Conservation (phyloP, 345 rosid genomes). For the Euphorbia lathyris region DNA sequence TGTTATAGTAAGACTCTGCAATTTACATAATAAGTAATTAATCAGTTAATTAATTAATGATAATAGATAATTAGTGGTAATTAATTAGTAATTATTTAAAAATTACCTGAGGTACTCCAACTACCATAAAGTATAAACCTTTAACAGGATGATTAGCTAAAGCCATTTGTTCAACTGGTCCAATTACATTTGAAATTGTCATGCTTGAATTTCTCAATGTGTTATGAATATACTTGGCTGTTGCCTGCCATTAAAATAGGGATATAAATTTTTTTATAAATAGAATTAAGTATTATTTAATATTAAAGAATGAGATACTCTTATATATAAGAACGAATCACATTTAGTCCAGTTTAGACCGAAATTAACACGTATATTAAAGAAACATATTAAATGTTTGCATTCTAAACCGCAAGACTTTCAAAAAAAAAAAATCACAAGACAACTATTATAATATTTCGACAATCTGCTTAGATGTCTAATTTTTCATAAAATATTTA, state of each 20-base stretch:
- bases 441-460: no score
- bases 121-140: constrained; percentile 43
- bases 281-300: no score
- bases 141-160: constrained; percentile 45
- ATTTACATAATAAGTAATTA: not conserved
- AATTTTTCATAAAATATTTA: no score
- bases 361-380: no score
- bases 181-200: constrained; percentile 44
- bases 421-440: no score
- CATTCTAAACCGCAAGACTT: no score
- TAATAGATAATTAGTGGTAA: not conserved
- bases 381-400: no score
- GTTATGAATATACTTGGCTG: constrained; percentile 32
- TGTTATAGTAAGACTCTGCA: constrained; percentile 13
- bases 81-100: not conserved
- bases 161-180: constrained; percentile 44
- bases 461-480: no score
- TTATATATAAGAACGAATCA: no score
- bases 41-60: not conserved
- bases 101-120: constrained; percentile 24
- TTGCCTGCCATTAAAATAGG: constrained; percentile 17
- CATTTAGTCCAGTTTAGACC: no score
- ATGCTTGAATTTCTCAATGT: constrained; percentile 51
- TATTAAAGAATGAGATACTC: no score
- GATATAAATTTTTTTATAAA: no score